These are phyloP conservation scores for Pistacia vera DNA, from an alignment of 345 rosid species.

Conservation along the genomic window DNA sequence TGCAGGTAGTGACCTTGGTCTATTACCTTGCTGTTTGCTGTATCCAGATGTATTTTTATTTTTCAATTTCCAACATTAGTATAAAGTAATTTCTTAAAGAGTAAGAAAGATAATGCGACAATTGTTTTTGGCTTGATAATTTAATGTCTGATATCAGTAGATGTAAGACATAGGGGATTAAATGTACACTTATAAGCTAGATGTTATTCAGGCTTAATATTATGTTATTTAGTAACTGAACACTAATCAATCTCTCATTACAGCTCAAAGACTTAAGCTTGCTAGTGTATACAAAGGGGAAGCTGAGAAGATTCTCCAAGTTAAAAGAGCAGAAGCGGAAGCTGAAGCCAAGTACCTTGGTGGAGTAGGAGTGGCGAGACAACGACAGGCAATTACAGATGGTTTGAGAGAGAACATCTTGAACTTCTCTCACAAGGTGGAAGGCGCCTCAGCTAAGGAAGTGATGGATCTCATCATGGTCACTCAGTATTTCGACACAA, in stretches of 20 bases:
- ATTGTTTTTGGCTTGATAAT: not conserved
- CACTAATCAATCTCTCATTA: conserved; percentile 18
- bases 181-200: not conserved
- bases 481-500: conserved; percentile 95
- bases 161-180: not conserved
- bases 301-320: conserved; percentile 88
- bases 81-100: not conserved
- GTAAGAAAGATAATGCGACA: not conserved
- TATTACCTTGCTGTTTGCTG: not conserved
- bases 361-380: conserved; percentile 96
- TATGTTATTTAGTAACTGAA: not conserved
- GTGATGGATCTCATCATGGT: conserved; percentile 98
- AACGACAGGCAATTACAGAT: conserved; percentile 96
- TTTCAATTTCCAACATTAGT: too few species aligned
- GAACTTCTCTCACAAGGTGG: conserved; percentile 89
- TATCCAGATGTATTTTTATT: not conserved
- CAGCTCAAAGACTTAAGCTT: conserved; percentile 98
- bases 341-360: conserved; percentile 96
- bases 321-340: conserved; percentile 94
- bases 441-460: conserved; percentile 90
- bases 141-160: not conserved
- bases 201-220: not conserved
- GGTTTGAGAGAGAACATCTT: conserved; percentile 95
- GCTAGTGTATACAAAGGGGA: conserved; percentile 99
- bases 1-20: conserved; percentile 59